These are phyloP conservation scores for Globisporangium spinosum DNA, from an alignment of 352 stramenopile species.

Conservation along the genomic window DNA sequence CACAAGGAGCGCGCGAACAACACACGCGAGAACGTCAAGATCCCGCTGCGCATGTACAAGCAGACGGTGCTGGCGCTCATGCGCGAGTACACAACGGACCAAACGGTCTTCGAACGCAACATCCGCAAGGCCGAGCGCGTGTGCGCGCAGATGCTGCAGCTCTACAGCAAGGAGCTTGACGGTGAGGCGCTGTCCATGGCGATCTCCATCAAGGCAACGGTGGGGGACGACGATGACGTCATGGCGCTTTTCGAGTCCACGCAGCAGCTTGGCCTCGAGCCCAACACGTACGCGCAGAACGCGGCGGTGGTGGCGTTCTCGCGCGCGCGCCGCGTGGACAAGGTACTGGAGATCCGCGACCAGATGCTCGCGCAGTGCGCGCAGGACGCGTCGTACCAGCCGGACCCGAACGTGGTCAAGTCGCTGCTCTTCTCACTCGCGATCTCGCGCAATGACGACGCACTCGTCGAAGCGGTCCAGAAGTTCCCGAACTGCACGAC, in stretches of 20 bases:
- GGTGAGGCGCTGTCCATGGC: slow-evolving; percentile 70
- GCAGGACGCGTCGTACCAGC: slow-evolving; percentile 17
- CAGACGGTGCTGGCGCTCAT: slow-evolving; percentile 48
- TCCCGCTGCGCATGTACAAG: slow-evolving; percentile 75
- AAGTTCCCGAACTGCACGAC: slow-evolving; percentile 43
- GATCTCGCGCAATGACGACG: slow-evolving; percentile 48
- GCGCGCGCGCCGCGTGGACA: slow-evolving; percentile 40
- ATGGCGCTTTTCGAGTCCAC: slow-evolving; percentile 73
- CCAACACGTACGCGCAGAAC: slow-evolving; percentile 79
- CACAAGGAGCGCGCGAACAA: slow-evolving; percentile 23
- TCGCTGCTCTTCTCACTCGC: slow-evolving; percentile 68
- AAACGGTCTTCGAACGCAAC: slow-evolving; percentile 19
- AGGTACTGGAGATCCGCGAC: slow-evolving; percentile 57
- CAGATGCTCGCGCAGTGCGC: slow-evolving; percentile 18
- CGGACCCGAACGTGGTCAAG: slow-evolving; percentile 50
- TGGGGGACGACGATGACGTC: slow-evolving; percentile 72
- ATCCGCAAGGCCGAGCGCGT: slow-evolving; percentile 59
- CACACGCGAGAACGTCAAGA: slow-evolving; percentile 15
- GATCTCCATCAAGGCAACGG: slow-evolving; percentile 72
- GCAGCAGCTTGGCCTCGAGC: slow-evolving; percentile 46
- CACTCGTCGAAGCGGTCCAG: slow-evolving; percentile 29
- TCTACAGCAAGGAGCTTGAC: slow-evolving; percentile 44
- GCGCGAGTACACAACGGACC: slow-evolving; percentile 31
- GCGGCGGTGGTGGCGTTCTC: slow-evolving; percentile 73
- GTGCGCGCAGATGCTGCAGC: slow-evolving; percentile 67